Percentiles rank a stretch among this genome's conserved stretches.
Conservation (phyloP, 2,329 filamentous ascomycete species). For the Nigrospora oryzae region DNA sequence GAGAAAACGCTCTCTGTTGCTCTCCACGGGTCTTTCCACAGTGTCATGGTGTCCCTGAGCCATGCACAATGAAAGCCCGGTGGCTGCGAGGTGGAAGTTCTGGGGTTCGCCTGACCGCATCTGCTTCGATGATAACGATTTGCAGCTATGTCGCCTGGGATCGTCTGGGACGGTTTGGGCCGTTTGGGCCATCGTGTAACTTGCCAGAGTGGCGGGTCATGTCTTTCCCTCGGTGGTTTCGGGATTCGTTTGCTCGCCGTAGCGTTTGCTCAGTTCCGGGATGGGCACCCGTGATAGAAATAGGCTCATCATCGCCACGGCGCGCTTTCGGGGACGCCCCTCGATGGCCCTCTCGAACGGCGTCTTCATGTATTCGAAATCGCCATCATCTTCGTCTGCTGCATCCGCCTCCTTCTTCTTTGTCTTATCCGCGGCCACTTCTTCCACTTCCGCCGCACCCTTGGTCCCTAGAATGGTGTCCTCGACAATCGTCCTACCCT, state of each 20-base stretch:
- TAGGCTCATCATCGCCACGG: slow-evolving; percentile 47
- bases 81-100: too few species aligned
- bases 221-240: background rate
- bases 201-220: too few species aligned
- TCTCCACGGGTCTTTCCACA: too few species aligned
- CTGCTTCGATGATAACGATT: too few species aligned
- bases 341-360: slow-evolving; percentile 46
- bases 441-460: slow-evolving; percentile 9
- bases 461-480: slow-evolving; percentile 29
- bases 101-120: too few species aligned
- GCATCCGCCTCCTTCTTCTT: slow-evolving; percentile 5
- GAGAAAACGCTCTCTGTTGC: too few species aligned
- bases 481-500: slow-evolving; percentile 28
- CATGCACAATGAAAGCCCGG: too few species aligned
- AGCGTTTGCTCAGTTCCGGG: slow-evolving; percentile 42
- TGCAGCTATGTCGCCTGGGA: too few species aligned
- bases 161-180: too few species aligned
- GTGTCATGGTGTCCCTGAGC: too few species aligned
- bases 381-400: slow-evolving; percentile 22
- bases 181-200: too few species aligned
- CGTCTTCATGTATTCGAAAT: slow-evolving; percentile 50
- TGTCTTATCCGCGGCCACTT: slow-evolving; percentile 7
- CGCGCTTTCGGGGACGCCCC: slow-evolving; percentile 33
- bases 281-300: slow-evolving; percentile 48
- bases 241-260: slow-evolving; percentile 36